Conservation (phyloP, 148 eudicot species). For the Simmondsia chinensis region DNA sequence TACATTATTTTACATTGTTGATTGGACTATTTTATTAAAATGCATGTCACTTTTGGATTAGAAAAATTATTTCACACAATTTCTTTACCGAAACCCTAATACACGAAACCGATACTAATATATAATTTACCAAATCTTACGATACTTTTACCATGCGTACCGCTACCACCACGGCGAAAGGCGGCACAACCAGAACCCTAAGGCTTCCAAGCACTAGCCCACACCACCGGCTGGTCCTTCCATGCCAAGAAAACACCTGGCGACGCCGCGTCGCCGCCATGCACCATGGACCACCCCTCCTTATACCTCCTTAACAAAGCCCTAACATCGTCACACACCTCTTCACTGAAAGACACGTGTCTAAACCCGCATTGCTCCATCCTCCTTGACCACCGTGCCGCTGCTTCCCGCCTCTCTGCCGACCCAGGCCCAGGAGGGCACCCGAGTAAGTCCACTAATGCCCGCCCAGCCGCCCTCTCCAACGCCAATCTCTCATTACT, state of each 20-base stretch:
- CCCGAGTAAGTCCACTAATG: slow-evolving; percentile 68
- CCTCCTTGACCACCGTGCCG: slow-evolving; percentile 55
- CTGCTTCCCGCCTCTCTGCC: slow-evolving; percentile 68
- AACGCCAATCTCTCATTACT: slow-evolving; percentile 83
- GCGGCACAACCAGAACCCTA: slow-evolving; percentile 2
- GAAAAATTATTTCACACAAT: no score
- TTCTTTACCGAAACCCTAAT: no score
- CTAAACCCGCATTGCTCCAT: slow-evolving; percentile 46
- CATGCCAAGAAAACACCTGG: slow-evolving; percentile 83
- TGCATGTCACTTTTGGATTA: no score
- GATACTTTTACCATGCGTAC: slow-evolving; percentile 8
- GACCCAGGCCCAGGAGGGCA: slow-evolving; percentile 59
- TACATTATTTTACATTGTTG: no score
- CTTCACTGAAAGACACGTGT: slow-evolving; percentile 54
- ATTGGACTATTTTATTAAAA: no score
- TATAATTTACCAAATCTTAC: no score
- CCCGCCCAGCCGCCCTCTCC: slow-evolving; percentile 79
- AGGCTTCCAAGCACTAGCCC: slow-evolving; percentile 97
- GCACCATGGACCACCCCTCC: slow-evolving; percentile 83
- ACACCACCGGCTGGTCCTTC: slow-evolving; percentile 93
- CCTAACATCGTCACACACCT: slow-evolving; percentile 81
- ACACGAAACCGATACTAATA: no score
- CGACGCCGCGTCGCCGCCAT: slow-evolving; percentile 7
- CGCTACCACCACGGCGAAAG: slow-evolving; percentile 9
- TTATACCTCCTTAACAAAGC: slow-evolving; percentile 85